phyloP scores from a whole-genome alignment of 2,329 filamentous ascomycete species.

The Fusarium sp. region DNA sequence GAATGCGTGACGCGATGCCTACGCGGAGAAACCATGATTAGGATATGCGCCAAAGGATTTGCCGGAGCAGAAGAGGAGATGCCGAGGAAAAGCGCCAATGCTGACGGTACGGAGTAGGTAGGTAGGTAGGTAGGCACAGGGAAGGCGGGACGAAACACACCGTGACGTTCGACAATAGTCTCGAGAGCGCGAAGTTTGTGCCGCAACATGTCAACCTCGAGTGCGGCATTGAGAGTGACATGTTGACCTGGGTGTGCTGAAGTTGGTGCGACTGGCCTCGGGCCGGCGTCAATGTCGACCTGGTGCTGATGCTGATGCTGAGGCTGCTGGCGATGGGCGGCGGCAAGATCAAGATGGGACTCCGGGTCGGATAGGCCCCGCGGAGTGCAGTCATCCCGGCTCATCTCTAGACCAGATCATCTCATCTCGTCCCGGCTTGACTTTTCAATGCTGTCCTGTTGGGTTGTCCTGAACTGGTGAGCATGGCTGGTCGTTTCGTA shows the following conservation, averaged over 20 bases:
- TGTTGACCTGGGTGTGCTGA: slow-evolving; percentile 62
- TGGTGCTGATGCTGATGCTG: slow-evolving; percentile 45
- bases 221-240: slow-evolving; percentile 59
- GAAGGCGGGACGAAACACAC: slow-evolving; percentile 52
- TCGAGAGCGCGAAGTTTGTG: slow-evolving; percentile 66
- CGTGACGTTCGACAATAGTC: slow-evolving; percentile 61
- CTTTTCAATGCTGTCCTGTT: slow-evolving; percentile 43
- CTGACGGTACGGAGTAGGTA: slow-evolving; percentile 4
- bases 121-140: background rate
- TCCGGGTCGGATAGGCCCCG: slow-evolving; percentile 48
- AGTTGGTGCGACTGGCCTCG: slow-evolving; percentile 62
- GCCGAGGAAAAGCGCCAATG: slow-evolving; percentile 15
- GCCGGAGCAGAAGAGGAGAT: slow-evolving; percentile 10
- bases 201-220: slow-evolving; percentile 67
- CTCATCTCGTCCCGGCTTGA: slow-evolving; percentile 45
- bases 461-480: slow-evolving; percentile 40
- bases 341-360: slow-evolving; percentile 48
- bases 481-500: slow-evolving; percentile 40
- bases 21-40: slow-evolving; percentile 28
- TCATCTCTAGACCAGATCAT: slow-evolving; percentile 48
- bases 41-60: slow-evolving; percentile 20
- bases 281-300: slow-evolving; percentile 63
- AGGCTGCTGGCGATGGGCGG: slow-evolving; percentile 55
- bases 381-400: slow-evolving; percentile 48
- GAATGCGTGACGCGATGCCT: slow-evolving; percentile 51